phyloP scores from a whole-genome alignment of 495 filamentous ascomycete genomes.

The Lasiosphaeriaceae sp. region DNA sequence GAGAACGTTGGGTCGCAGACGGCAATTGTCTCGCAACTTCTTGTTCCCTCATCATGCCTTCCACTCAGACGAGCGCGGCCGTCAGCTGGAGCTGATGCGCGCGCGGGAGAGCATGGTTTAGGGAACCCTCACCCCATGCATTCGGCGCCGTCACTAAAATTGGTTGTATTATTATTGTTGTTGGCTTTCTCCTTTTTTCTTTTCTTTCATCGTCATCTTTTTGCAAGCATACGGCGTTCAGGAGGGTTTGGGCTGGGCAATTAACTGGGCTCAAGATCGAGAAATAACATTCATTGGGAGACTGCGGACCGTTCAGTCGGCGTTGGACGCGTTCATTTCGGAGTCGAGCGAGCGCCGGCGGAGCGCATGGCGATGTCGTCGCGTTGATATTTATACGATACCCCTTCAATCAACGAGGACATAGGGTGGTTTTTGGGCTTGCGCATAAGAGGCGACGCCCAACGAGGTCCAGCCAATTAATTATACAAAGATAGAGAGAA shows the following conservation, averaged over 20 bases:
- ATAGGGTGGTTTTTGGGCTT: background rate
- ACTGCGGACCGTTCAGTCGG: background rate
- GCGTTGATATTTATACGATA: background rate
- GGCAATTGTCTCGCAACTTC: conserved; percentile 9
- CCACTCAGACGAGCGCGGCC: conserved; percentile 19
- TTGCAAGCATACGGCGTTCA: background rate
- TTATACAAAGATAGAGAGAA: too few species aligned
- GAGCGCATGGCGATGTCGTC: background rate
- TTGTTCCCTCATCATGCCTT: conserved; percentile 13
- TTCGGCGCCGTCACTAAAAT: background rate
- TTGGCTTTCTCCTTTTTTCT: background rate
- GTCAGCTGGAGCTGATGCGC: conserved; percentile 23
- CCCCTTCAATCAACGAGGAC: background rate
- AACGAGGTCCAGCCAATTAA: too few species aligned
- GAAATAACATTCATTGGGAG: background rate
- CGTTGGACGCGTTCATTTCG: background rate
- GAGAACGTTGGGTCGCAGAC: conserved; percentile 7
- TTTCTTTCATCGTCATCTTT: background rate
- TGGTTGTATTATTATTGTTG: background rate
- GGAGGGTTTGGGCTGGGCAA: background rate
- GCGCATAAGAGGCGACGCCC: background rate
- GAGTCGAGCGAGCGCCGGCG: background rate
- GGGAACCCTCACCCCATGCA: background rate
- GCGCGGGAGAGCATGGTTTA: conserved; percentile 25
- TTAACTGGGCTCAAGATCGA: too few species aligned